These are phyloP conservation scores for Biscogniauxia marginata DNA, from an alignment of 2,329 filamentous ascomycete genomes.

Conservation along the genomic window DNA sequence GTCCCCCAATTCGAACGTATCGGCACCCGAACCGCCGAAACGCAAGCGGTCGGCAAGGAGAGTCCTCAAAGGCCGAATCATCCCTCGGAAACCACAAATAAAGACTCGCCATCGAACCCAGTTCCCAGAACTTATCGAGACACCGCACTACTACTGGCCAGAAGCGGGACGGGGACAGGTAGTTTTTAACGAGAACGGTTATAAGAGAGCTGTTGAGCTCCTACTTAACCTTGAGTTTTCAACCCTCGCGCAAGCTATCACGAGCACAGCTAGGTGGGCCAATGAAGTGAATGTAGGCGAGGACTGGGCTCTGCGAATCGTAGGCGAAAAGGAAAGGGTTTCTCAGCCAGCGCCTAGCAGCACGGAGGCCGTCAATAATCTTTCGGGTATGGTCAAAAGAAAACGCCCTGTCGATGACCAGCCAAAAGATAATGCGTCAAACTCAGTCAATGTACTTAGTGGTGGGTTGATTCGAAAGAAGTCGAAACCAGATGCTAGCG, in stretches of 20 bases:
- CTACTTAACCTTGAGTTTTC: constrained; percentile 74
- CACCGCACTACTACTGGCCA: constrained; percentile 67
- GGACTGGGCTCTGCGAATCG: constrained; percentile 51
- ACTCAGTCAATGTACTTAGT: constrained; percentile 35
- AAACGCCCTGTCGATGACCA: constrained; percentile 36
- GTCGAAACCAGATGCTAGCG: constrained; percentile 37
- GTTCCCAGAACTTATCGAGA: constrained; percentile 50
- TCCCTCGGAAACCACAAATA: constrained; percentile 61
- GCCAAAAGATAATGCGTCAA: not conserved
- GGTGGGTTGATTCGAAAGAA: constrained; percentile 50
- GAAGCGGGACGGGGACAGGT: constrained; percentile 59
- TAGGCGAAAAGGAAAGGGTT: constrained; percentile 40
- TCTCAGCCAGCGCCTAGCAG: constrained; percentile 9
- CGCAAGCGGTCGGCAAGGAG: constrained; percentile 46
- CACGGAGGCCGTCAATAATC: constrained; percentile 40
- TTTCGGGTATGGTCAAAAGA: constrained; percentile 48
- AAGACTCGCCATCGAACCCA: constrained; percentile 58
- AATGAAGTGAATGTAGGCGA: constrained; percentile 59
- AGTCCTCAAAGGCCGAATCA: constrained; percentile 57
- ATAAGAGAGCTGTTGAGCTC: constrained; percentile 67
- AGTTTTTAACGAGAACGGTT: constrained; percentile 62
- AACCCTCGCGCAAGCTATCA: constrained; percentile 58
- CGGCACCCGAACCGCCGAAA: constrained; percentile 15
- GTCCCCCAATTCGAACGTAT: constrained; percentile 28
- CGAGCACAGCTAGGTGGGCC: constrained; percentile 69